Evolutionary conservation across 225 moss, liverwort and hornwort genomes (phyloP).

Genomic region (Bryum argenteum): DNA sequence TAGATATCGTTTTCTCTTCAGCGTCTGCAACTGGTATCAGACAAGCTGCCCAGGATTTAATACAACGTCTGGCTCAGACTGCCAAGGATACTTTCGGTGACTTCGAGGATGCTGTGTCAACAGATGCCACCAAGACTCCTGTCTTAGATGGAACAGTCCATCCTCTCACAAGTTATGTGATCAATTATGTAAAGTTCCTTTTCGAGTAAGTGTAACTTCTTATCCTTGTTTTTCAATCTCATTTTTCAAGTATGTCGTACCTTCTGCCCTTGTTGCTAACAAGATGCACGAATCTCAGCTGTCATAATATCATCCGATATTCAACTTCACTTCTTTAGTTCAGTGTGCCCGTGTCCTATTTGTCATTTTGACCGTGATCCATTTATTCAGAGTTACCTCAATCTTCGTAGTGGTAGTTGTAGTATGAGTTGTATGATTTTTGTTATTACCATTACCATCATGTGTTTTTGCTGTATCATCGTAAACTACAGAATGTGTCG

Average conservation of each 20-base stretch:
- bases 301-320: neutral
- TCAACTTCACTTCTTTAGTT: constrained; percentile 11
- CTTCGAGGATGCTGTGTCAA: constrained; percentile 79
- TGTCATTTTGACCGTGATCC: neutral
- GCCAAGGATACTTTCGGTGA: constrained; percentile 75
- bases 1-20: constrained; percentile 72
- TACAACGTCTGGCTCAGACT: constrained; percentile 63
- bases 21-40: constrained; percentile 56
- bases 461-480: too few species aligned
- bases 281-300: constrained; percentile 23
- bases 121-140: constrained; percentile 80
- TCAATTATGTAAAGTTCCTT: constrained; percentile 87
- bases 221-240: neutral
- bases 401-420: neutral
- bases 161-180: constrained; percentile 86
- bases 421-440: neutral
- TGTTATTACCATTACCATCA: neutral
- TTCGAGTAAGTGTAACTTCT: constrained; percentile 66
- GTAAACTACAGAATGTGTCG: neutral
- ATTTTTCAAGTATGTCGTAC: neutral
- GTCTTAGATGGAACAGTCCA: constrained; percentile 89
- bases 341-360: neutral
- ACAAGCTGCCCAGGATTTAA: constrained; percentile 62
- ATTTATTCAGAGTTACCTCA: neutral
- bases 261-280: constrained; percentile 12